Conservation (phyloP, 208 protist genomes). For the Crithidia sp. region DNA sequence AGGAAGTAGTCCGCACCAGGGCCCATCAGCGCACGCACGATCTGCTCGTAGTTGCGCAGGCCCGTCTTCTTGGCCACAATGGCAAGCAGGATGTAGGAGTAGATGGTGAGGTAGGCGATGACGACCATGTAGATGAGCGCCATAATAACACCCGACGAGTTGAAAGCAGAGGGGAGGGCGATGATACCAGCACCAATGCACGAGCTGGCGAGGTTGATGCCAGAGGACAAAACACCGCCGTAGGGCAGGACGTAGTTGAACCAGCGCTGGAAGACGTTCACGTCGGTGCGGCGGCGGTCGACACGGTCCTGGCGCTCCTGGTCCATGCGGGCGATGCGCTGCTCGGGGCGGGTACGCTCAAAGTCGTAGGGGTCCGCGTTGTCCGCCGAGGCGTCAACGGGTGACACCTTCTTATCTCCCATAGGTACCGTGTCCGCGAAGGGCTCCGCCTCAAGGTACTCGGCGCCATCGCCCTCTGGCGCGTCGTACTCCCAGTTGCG, state of each 20-base stretch:
- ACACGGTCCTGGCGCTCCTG: conserved; percentile 29
- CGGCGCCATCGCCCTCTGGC: conserved; percentile 30
- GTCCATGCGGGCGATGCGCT: conserved; percentile 15
- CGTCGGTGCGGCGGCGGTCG: conserved; percentile 23
- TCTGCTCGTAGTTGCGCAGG: conserved; percentile 51
- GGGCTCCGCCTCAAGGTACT: conserved; percentile 33
- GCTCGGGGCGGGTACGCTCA: conserved; percentile 5
- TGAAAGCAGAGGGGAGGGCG: conserved; percentile 56
- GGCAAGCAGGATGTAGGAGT: conserved; percentile 60
- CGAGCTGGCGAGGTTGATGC: conserved; percentile 54
- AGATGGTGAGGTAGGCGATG: conserved; percentile 54
- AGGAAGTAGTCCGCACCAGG: conserved; percentile 60
- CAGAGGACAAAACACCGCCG: conserved; percentile 52
- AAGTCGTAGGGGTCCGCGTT: conserved; percentile 20
- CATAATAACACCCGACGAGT: conserved; percentile 49
- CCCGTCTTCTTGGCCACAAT: conserved; percentile 36
- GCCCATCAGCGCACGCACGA: conserved; percentile 51
- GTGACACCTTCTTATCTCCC: background rate
- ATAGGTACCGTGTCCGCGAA: background rate
- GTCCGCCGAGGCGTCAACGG: conserved; percentile 13
- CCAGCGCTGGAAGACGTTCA: conserved; percentile 32
- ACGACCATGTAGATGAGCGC: conserved; percentile 35
- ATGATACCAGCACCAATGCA: conserved; percentile 71
- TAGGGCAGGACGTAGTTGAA: conserved; percentile 54
- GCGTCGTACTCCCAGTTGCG: conserved; percentile 29